Evolutionary conservation across 345 rosid genomes (phyloP), one percentile per base, ranked within the genome.

Genomic region (Balakata baccata): DNA sequence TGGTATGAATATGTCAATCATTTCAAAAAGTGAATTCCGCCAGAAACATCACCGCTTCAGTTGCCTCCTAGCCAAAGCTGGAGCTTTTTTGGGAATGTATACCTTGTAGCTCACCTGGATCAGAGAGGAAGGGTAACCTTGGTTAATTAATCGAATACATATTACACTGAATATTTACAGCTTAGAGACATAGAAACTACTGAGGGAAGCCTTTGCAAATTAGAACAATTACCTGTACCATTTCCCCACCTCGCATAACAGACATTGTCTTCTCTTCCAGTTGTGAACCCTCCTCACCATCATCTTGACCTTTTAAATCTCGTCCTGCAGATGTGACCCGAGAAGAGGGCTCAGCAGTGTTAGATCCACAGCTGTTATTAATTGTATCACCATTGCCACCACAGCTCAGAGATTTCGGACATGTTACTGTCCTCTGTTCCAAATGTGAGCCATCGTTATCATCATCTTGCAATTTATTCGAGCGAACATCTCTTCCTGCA

Each of bases 61-160:
- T 52, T 82, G 81, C 82, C 97, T 87, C 84, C 97, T 86, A 25
- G 91, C 88, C 84, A 89, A 83, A 69, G 89, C 83, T 61, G 94
- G 86, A 54, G 87, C 69, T 76, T 86, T 89, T 88, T 92, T 92
- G 17, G 97, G 96, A 57, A 92, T 90, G 71, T 89, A 91, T 68
- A 91, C 96, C 85, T 90, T 87, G 86, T 94, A 94, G 83, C 82
- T 91, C 75, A 91, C 97, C 98, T 90, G 88, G 39, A 13, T 23
- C 53, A 67, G 23, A 16, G 43, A 18, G 14, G 11, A 9, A 39
- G 34, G 22, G 54, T 23, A 43, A 23, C 18, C 41, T 46, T 46
- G n/a, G 38, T 57, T 23, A 20, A 12, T 11, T 14, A 8, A 37
- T 41, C 11, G 16, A 18, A 46, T 13, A 11, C 41, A 61, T 7